Evolutionary conservation across 495 filamentous ascomycete genomes (phyloP).

Genomic region (Penicillium turbatum): DNA sequence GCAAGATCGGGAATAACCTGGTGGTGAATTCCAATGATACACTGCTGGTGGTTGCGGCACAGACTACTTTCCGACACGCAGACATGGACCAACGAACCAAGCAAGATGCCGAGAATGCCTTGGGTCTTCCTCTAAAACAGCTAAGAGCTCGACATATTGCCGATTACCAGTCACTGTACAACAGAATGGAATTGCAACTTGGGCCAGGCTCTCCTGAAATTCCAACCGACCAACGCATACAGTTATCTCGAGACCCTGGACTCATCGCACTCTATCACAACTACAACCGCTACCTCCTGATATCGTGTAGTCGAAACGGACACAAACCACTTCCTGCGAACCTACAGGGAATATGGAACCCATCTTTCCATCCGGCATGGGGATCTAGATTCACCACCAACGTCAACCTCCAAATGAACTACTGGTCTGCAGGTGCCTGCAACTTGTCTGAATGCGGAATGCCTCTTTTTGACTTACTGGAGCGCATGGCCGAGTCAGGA

Average conservation of each 20-base stretch:
- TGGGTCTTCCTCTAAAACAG: slow-evolving; percentile 14
- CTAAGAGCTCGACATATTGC: slow-evolving; percentile 26
- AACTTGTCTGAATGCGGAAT: slow-evolving; percentile 36
- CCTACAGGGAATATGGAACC: slow-evolving; percentile 57
- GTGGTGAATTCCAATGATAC: slow-evolving; percentile 26
- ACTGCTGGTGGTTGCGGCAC: slow-evolving; percentile 36
- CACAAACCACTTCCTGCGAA: slow-evolving; percentile 48
- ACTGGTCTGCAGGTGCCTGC: slow-evolving; percentile 48
- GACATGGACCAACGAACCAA: slow-evolving; percentile 23
- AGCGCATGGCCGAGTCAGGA: slow-evolving; percentile 33
- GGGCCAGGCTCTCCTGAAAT: slow-evolving; percentile 16
- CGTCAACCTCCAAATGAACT: slow-evolving; percentile 60
- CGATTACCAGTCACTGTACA: slow-evolving; percentile 34
- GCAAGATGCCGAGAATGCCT: slow-evolving; percentile 22
- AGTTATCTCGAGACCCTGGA: slow-evolving; percentile 27
- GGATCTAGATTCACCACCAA: slow-evolving; percentile 55
- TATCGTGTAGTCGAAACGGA: slow-evolving; percentile 41
- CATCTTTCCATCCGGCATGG: slow-evolving; percentile 47
- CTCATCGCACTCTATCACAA: slow-evolving; percentile 45
- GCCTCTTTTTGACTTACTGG: slow-evolving; percentile 40
- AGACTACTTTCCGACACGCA: slow-evolving; percentile 35
- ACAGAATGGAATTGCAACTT: slow-evolving; percentile 31
- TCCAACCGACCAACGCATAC: slow-evolving; percentile 31
- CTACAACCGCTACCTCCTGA: slow-evolving; percentile 46
- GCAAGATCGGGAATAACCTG: slow-evolving; percentile 30